A percentile compares a stretch with the other conserved stretches of the same genome.
Conservation (phyloP, 352 stramenopile species). For the Phytophthora constricta region DNA sequence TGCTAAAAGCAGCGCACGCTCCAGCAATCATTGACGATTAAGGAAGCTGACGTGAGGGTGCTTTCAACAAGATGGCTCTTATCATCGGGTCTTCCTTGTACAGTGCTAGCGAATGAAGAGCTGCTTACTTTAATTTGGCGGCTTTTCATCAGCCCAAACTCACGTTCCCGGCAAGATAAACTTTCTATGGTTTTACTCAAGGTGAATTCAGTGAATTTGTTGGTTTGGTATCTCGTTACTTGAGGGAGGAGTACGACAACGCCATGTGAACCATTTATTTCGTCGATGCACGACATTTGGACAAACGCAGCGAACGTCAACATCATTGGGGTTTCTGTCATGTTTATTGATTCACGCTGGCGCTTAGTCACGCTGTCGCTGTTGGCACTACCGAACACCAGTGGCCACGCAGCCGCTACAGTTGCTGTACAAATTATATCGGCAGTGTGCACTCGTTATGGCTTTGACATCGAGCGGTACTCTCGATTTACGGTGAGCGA, state of each 20-base stretch:
- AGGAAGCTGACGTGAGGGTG: background rate
- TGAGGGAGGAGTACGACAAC: background rate
- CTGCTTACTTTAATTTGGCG: background rate
- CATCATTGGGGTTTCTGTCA: background rate
- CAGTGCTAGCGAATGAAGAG: background rate
- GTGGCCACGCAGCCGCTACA: background rate
- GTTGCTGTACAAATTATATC: background rate
- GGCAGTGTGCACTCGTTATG: background rate
- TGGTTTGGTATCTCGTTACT: background rate
- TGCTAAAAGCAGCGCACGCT: too few species aligned
- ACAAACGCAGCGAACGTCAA: slow-evolving; percentile 6
- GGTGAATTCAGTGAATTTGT: background rate
- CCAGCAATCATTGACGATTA: background rate
- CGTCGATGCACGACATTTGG: background rate
- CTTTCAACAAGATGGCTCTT: background rate
- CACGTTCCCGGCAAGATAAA: background rate
- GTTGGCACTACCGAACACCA: background rate
- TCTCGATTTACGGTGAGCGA: slow-evolving; percentile 6
- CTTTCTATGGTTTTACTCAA: slow-evolving; percentile 1
- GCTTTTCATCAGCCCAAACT: background rate
- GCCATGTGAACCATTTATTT: background rate
- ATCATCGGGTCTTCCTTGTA: background rate
- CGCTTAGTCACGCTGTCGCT: background rate
- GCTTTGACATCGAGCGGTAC: background rate
- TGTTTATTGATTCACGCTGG: background rate